Conservation (phyloP, 768 basidiomycete species). For the Mycena galopus region DNA sequence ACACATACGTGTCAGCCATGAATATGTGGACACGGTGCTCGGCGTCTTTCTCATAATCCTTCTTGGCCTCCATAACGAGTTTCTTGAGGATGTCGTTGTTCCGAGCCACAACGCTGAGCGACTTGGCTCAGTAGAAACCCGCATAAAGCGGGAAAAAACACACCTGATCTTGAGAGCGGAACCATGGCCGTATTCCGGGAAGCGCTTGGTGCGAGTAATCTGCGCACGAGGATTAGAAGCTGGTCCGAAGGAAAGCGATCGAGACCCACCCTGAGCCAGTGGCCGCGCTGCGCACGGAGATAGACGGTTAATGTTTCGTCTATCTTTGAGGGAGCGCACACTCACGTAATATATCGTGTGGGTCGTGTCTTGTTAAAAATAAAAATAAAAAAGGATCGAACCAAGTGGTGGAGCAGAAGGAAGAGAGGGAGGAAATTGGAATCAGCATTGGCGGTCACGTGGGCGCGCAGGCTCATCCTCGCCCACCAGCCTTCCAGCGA, state of each 20-base stretch:
- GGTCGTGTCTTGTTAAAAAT: constrained; percentile 83
- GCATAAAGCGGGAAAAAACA: constrained; percentile 22
- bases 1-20: constrained; percentile 86
- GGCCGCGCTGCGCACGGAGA: constrained; percentile 61
- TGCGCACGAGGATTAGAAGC: constrained; percentile 45
- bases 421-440: background rate
- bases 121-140: constrained; percentile 31
- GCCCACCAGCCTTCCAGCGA: too few species aligned
- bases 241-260: constrained; percentile 37
- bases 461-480: background rate
- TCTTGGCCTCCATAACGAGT: constrained; percentile 88
- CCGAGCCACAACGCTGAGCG: constrained; percentile 82
- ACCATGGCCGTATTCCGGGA: constrained; percentile 81
- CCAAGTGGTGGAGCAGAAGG: background rate
- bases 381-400: background rate
- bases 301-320: background rate
- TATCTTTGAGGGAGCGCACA: background rate
- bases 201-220: constrained; percentile 87
- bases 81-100: constrained; percentile 91
- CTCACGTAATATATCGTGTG: constrained; percentile 85
- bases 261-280: constrained; percentile 81
- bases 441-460: background rate
- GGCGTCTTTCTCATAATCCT: constrained; percentile 91
- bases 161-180: constrained; percentile 86
- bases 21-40: constrained; percentile 92